These are phyloP conservation scores for Hypoxylon sp. DNA, from an alignment of 2,329 filamentous ascomycete species.

Conservation along the genomic window DNA sequence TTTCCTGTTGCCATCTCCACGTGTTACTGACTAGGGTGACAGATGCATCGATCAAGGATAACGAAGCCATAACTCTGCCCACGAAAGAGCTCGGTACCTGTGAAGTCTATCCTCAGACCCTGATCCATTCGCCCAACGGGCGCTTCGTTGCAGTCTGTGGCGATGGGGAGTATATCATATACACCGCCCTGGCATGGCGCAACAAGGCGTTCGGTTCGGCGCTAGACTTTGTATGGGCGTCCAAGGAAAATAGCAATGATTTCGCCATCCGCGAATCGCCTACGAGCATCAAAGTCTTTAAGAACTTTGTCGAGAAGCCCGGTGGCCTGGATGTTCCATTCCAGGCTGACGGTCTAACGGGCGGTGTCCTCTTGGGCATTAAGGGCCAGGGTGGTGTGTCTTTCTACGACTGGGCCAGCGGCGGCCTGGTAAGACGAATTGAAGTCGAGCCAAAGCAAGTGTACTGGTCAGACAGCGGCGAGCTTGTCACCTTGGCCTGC, in stretches of 20 bases:
- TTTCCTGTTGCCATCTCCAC: not conserved
- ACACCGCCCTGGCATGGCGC: slow-evolving; percentile 93
- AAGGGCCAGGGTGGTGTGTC: slow-evolving; percentile 94
- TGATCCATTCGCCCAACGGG: slow-evolving; percentile 95
- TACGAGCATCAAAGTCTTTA: slow-evolving; percentile 95
- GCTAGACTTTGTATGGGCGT: slow-evolving; percentile 95
- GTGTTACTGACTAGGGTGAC: slow-evolving; percentile 41
- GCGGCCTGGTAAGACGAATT: slow-evolving; percentile 88
- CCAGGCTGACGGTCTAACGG: slow-evolving; percentile 89
- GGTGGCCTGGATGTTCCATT: slow-evolving; percentile 94
- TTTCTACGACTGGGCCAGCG: slow-evolving; percentile 95
- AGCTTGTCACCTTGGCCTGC: slow-evolving; percentile 90
- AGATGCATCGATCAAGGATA: slow-evolving; percentile 87
- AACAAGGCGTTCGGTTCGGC: slow-evolving; percentile 98
- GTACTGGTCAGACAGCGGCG: slow-evolving; percentile 97
- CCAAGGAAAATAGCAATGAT: slow-evolving; percentile 97
- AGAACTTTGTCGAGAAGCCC: slow-evolving; percentile 93
- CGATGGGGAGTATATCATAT: slow-evolving; percentile 98
- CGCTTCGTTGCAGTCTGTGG: slow-evolving; percentile 84
- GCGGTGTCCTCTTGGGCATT: slow-evolving; percentile 89
- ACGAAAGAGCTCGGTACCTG: slow-evolving; percentile 96
- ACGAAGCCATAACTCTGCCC: slow-evolving; percentile 81
- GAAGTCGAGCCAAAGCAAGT: slow-evolving; percentile 78
- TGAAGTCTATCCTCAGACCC: slow-evolving; percentile 94
- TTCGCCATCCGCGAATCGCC: slow-evolving; percentile 95